Evolutionary conservation across 2,329 filamentous ascomycete species (phyloP).

Genomic region (Aspergillus sp.): DNA sequence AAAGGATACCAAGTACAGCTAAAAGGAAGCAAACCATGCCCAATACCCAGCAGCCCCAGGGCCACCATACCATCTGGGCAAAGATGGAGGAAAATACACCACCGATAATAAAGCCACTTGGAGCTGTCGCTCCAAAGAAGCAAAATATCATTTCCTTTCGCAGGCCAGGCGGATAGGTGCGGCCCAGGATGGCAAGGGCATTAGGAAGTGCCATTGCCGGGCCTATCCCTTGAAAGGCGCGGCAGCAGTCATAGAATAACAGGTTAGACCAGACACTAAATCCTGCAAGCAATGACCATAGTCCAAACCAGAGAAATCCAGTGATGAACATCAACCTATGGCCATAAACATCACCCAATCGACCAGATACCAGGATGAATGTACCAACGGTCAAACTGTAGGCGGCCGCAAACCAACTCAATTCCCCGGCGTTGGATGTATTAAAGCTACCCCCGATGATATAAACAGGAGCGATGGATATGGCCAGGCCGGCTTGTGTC

Average conservation of each 20-base stretch:
- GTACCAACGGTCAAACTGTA: constrained; percentile 45
- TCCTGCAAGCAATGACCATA: constrained; percentile 35
- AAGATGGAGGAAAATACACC: constrained; percentile 35
- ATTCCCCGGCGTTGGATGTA: constrained; percentile 35
- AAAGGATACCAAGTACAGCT: constrained; percentile 25
- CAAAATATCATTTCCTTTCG: constrained; percentile 58
- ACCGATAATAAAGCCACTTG: constrained; percentile 40
- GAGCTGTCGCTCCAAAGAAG: constrained; percentile 45
- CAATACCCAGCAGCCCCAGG: constrained; percentile 46
- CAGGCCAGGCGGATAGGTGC: constrained; percentile 52
- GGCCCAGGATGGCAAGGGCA: constrained; percentile 58
- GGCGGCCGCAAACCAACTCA: constrained; percentile 54
- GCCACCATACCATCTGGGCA: constrained; percentile 44
- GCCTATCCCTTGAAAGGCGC: constrained; percentile 53
- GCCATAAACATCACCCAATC: constrained; percentile 33
- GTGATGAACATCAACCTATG: constrained; percentile 31
- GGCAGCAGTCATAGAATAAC: constrained; percentile 47
- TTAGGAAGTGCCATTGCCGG: constrained; percentile 63
- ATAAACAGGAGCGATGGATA: constrained; percentile 45
- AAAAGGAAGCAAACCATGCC: constrained; percentile 38
- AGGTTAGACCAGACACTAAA: constrained; percentile 33
- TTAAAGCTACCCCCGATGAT: constrained; percentile 46
- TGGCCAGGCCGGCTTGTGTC: constrained; percentile 43
- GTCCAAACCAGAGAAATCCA: constrained; percentile 31
- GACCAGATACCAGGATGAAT: constrained; percentile 30